Percentiles rank a stretch among this genome's conserved stretches.
Evolutionary conservation across 305 asterid species (phyloP).

Genomic region (Fraxinus velutina): DNA sequence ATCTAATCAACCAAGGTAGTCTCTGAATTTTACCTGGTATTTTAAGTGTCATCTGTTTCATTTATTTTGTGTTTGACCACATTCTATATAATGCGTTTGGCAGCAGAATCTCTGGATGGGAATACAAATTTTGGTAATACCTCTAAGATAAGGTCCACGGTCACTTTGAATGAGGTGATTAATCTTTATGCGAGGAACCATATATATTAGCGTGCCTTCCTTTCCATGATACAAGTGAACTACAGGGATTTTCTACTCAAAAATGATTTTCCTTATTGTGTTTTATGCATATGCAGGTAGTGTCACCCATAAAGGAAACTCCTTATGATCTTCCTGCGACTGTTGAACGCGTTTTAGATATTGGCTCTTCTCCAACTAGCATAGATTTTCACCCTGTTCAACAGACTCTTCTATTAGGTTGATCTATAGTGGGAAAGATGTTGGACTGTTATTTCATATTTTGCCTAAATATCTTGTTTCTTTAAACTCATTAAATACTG

Average conservation of each 20-base stretch:
- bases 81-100: conserved; percentile 3
- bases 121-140: conserved; percentile 21
- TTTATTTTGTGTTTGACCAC: conserved; percentile 7
- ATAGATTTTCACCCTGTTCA: conserved; percentile 73
- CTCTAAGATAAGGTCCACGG: conserved; percentile 22
- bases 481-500: conserved; percentile 7
- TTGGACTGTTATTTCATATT: background rate
- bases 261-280: background rate
- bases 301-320: conserved; percentile 19
- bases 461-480: conserved; percentile 5
- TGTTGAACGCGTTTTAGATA: conserved; percentile 40
- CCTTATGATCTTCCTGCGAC: conserved; percentile 47
- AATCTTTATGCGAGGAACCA: background rate
- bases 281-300: conserved; percentile 39
- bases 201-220: conserved; percentile 8
- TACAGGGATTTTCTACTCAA: background rate
- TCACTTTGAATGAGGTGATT: conserved; percentile 47
- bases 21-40: background rate
- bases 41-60: background rate
- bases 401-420: conserved; percentile 65
- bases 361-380: conserved; percentile 41
- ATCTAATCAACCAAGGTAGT: conserved; percentile 28
- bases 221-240: background rate
- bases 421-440: background rate
- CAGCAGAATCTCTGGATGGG: conserved; percentile 28